These are phyloP conservation scores for Beauveria rudraprayagi DNA, from an alignment of 2,329 filamentous ascomycete genomes.

Conservation along the genomic window DNA sequence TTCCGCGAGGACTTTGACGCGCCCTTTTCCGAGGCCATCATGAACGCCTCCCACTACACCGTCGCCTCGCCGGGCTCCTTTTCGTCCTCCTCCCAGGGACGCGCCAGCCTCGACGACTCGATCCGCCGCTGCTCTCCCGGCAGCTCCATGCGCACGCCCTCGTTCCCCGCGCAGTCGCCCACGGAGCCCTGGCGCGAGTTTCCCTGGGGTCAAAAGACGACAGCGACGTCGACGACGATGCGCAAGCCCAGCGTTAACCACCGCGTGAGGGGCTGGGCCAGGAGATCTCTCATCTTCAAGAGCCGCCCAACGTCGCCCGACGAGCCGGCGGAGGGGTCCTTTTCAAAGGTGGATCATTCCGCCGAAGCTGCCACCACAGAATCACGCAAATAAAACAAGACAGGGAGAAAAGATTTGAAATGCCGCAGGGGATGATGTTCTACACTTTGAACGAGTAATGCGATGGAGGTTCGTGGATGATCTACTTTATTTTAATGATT, in stretches of 20 bases:
- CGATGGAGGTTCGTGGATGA: not conserved
- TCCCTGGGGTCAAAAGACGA: slow-evolving; percentile 20
- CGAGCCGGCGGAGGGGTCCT: slow-evolving; percentile 14
- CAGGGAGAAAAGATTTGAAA: too few relatives aligned
- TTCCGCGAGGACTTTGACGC: slow-evolving; percentile 32
- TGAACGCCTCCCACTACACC: slow-evolving; percentile 24
- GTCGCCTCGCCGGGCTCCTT: slow-evolving; percentile 20
- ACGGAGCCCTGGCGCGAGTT: slow-evolving; percentile 19
- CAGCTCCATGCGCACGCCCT: slow-evolving; percentile 4
- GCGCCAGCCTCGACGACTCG: slow-evolving; percentile 21
- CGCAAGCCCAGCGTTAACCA: slow-evolving; percentile 25
- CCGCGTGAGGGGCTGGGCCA: slow-evolving; percentile 27
- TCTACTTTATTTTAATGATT: slow-evolving; percentile 1
- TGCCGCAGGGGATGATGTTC: not conserved
- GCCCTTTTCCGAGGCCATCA: slow-evolving; percentile 28
- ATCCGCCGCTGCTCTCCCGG: slow-evolving; percentile 9
- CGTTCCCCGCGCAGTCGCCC: slow-evolving; percentile 8
- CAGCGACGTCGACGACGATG: slow-evolving; percentile 17
- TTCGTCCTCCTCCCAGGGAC: slow-evolving; percentile 18
- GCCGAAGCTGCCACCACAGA: not conserved
- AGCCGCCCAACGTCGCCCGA: slow-evolving; percentile 15
- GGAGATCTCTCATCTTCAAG: slow-evolving; percentile 22
- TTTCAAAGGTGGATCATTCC: not conserved
- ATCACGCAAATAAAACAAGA: not conserved
- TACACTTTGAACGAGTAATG: slow-evolving; percentile 2